Base-by-base conservation (phyloP, 169 alveolate genomes). In the Cryptosporidium ubiquitum region DNA sequence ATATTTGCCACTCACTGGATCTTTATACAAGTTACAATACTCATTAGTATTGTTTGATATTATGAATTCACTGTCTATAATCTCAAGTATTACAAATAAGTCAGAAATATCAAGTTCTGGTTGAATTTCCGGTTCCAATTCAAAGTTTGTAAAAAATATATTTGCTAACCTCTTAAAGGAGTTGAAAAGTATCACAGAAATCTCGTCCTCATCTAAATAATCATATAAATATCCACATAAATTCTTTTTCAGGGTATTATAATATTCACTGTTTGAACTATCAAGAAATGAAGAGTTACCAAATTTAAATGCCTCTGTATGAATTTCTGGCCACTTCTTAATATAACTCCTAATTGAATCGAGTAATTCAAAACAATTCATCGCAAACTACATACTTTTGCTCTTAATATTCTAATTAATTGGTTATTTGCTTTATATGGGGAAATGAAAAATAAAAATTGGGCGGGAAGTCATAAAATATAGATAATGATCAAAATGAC, bases 81-180 rank as follows among this genome's bases (percentile, higher is more conserved):
- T 73, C 39, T 73, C 85, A 33, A 73, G 55, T 23, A 73, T 55
- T 10, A 73, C 42, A 58, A 73, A 73, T 23, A 73, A 58, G 52
- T 73, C 85, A 33, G 70, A 31, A 57, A 57, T 73, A 10, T 73
- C 85, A 37, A 73, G 85, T 10, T 42, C n/a, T 3, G 58, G 26
- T 20, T 55, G 39, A 31, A 5, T 29, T 2, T 12, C 49, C 12
- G 31, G 12, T 33, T 73, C 51, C 7, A 20, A 20, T 71, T 29
- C 69, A 55, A 26, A 39, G 2, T 14, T 55, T 7, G 61, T 40
- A 7, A 26, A 2, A 55, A 73, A 73, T 5, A 37, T 1, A 31
- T 55, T 58, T 18, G 49, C 37, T n/a, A 52, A 23, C 42, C 70
- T 73, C 29, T 49, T 73, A 10, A 73, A 73, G 2, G 85, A 73